Conservation (phyloP, 2,329 filamentous ascomycete species). For the Bipolaris gigantea region DNA sequence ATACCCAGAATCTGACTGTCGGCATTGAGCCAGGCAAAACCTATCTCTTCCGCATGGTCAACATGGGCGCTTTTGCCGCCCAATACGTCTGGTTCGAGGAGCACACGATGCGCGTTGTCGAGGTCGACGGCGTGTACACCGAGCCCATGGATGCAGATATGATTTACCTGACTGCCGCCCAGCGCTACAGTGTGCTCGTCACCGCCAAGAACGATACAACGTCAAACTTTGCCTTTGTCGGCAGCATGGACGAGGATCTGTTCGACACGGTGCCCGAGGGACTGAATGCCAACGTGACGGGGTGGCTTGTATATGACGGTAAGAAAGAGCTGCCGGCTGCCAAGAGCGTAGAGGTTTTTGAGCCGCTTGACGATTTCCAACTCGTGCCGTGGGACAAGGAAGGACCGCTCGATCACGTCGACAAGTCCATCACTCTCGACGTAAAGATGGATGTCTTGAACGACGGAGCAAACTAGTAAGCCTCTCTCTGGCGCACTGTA, state of each 20-base stretch:
- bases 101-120: constrained; percentile 66
- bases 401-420: constrained; percentile 62
- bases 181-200: constrained; percentile 69
- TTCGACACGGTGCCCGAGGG: constrained; percentile 69
- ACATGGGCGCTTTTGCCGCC: constrained; percentile 69
- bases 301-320: constrained; percentile 59
- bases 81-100: constrained; percentile 73
- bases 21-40: constrained; percentile 55
- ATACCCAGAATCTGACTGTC: constrained; percentile 53
- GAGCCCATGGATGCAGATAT: constrained; percentile 61
- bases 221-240: constrained; percentile 63
- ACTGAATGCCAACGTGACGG: constrained; percentile 66
- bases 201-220: constrained; percentile 59
- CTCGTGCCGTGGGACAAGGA: constrained; percentile 70
- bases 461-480: constrained; percentile 67
- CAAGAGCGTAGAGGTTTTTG: constrained; percentile 61
- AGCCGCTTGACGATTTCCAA: constrained; percentile 72
- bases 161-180: constrained; percentile 68
- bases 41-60: constrained; percentile 69
- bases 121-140: constrained; percentile 70
- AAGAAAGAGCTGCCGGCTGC: constrained; percentile 53
- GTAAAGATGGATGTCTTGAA: constrained; percentile 66
- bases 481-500: background rate
- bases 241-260: constrained; percentile 53
- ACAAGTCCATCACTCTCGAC: constrained; percentile 63